phyloP scores from a whole-genome alignment of 2,329 filamentous ascomycete species.

The Trichoderma gracile region DNA sequence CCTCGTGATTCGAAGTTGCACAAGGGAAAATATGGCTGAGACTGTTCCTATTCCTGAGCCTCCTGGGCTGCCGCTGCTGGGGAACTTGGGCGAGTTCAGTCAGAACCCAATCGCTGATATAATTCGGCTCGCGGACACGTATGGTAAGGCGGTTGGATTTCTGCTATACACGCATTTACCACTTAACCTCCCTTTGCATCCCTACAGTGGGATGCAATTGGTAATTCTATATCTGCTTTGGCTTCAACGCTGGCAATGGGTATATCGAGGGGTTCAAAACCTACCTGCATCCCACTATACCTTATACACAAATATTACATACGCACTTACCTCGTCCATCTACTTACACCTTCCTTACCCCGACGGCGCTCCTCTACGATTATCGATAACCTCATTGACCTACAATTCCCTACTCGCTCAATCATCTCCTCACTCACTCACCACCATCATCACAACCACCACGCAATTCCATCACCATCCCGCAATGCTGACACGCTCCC shows the following conservation, averaged over 20 bases:
- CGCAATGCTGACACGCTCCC: not conserved
- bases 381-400: too few relatives aligned
- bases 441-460: not conserved
- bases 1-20: not conserved
- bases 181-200: too few relatives aligned
- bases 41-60: constrained; percentile 61
- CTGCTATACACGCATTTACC: not conserved
- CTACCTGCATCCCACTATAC: not conserved
- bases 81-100: constrained; percentile 66
- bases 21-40: constrained; percentile 35
- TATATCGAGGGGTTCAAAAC: too few relatives aligned
- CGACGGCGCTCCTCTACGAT: too few relatives aligned
- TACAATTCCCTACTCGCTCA: too few relatives aligned
- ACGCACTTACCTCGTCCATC: too few relatives aligned
- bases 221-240: too few relatives aligned
- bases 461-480: not conserved
- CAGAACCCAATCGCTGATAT: constrained; percentile 58
- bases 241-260: too few relatives aligned
- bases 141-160: constrained; percentile 51
- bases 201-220: too few relatives aligned
- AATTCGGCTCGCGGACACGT: constrained; percentile 60
- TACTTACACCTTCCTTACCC: too few relatives aligned
- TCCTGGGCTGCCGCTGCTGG: constrained; percentile 63
- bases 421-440: not conserved
- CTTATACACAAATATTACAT: too few relatives aligned